Evolutionary conservation across 148 eudicot genomes (phyloP), one percentile per base, ranked within the genome.

Genomic region (Suaeda aralocaspica): DNA sequence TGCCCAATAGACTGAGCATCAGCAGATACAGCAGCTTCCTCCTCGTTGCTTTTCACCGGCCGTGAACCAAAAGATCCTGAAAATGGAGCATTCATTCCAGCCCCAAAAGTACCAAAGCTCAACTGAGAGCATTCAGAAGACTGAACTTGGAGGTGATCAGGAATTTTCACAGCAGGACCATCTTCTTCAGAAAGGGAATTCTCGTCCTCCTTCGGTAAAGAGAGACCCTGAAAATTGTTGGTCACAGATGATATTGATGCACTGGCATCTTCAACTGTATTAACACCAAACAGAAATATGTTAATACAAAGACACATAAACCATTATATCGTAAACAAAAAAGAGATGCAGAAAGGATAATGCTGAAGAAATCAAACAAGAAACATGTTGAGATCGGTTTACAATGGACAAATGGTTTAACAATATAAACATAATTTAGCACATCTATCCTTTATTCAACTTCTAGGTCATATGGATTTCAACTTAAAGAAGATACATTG

Each of bases 61-160:
- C 74, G 75, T 51, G 96, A 77, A 66, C 79, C 77, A 75, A 69
- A 77, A 56, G 89, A 77, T 45, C 78, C 85, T 10, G 92, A 72
- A 82, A 77, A 78, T 22, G 87, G 71, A 74, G 83, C 72, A 74
- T 68, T 64, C 67, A 82, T 70, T 46, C 82, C 83, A 74, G 92
- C 69, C 46, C 97, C 92, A 67, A 94, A 91, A 78, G 89, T 94
- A 39, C 97, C 98, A 84, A 93, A 94, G 82, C 97, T 89, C 85
- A 94, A 82, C 79, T 94, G 96, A 49, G 85, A 84, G 67, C 92
- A 91, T 66, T 89, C 88, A 41, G 86, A 87, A 45, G 83, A 76
- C 61, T 86, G 92, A 71, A 89, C 96, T 82, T 84, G 89, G 67
- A 94, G 75, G 75, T 94, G 97, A 64, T 87, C 83, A 3, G 97